phyloP scores from a whole-genome alignment of 2,329 filamentous ascomycete genomes.

The Botrytis fragariae region DNA sequence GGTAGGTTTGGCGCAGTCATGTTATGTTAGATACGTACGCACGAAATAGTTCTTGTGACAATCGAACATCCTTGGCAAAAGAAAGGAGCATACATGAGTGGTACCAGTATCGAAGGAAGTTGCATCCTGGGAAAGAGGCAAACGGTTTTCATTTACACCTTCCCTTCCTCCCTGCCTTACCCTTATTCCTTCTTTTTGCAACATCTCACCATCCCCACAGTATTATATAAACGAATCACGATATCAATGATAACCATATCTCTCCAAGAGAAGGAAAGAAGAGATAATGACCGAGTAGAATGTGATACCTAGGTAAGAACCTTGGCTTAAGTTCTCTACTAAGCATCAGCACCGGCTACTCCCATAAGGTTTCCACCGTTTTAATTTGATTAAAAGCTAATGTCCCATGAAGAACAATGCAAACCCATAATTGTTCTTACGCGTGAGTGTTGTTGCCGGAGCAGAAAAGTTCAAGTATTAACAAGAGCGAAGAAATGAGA shows the following conservation, averaged over 20 bases:
- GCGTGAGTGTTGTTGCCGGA: not conserved
- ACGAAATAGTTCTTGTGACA: slow-evolving; percentile 8
- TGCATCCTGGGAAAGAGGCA: slow-evolving; percentile 4
- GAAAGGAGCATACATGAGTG: not conserved
- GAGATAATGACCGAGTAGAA: not conserved
- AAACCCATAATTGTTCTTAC: no score
- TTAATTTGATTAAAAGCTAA: slow-evolving; percentile 5
- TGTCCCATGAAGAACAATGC: not conserved
- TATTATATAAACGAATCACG: slow-evolving; percentile 1
- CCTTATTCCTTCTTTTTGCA: not conserved
- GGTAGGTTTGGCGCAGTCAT: not conserved
- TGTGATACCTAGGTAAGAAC: not conserved
- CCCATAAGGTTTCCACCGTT: slow-evolving; percentile 3
- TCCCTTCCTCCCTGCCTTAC: not conserved
- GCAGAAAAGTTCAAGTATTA: no score
- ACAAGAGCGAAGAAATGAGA: not conserved
- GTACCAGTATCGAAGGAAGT: not conserved
- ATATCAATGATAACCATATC: not conserved
- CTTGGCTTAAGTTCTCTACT: slow-evolving; percentile 5
- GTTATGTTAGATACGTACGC: not conserved
- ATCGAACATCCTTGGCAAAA: not conserved
- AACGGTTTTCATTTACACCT: not conserved
- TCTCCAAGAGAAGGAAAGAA: not conserved
- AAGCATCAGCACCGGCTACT: slow-evolving; percentile 13
- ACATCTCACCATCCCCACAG: not conserved